Conservation (phyloP, 1,284 basidiomycete species). For the Chalciporus sp. region DNA sequence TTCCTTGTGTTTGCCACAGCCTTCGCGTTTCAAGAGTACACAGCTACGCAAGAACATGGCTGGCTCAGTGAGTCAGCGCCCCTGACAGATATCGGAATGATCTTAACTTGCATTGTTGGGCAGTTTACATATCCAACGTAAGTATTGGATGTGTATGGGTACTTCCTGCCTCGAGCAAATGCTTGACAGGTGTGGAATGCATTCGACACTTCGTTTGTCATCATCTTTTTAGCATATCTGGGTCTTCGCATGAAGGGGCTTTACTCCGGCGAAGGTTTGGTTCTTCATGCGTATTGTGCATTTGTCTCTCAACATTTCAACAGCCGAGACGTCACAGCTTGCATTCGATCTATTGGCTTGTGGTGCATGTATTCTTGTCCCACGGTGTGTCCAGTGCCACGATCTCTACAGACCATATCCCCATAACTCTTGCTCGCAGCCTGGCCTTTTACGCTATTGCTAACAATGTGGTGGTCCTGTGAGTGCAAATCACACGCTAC, state of each 20-base stretch:
- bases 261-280: slow-evolving; percentile 51
- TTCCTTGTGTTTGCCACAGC: slow-evolving; percentile 79
- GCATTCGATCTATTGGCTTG: slow-evolving; percentile 85
- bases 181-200: slow-evolving; percentile 79
- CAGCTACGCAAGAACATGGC: slow-evolving; percentile 79
- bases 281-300: slow-evolving; percentile 5
- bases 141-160: slow-evolving; percentile 1
- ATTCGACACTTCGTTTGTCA: slow-evolving; percentile 79
- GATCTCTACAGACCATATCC: neutral
- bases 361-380: slow-evolving; percentile 86
- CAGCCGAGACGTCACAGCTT: slow-evolving; percentile 61
- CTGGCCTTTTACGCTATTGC: slow-evolving; percentile 86
- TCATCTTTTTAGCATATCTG: slow-evolving; percentile 74
- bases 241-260: slow-evolving; percentile 69
- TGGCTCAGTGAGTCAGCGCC: slow-evolving; percentile 70
- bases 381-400: slow-evolving; percentile 49
- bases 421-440: slow-evolving; percentile 35
- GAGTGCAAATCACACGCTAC: slow-evolving; percentile 10
- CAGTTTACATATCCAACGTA: slow-evolving; percentile 85
- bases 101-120: slow-evolving; percentile 8
- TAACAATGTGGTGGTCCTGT: slow-evolving; percentile 85
- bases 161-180: slow-evolving; percentile 4
- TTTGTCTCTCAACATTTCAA: slow-evolving; percentile 12
- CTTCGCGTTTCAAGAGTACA: slow-evolving; percentile 82
- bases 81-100: neutral